Evolutionary conservation across 2,329 filamentous ascomycete species (phyloP).

Genomic region (Microdochium nivale): DNA sequence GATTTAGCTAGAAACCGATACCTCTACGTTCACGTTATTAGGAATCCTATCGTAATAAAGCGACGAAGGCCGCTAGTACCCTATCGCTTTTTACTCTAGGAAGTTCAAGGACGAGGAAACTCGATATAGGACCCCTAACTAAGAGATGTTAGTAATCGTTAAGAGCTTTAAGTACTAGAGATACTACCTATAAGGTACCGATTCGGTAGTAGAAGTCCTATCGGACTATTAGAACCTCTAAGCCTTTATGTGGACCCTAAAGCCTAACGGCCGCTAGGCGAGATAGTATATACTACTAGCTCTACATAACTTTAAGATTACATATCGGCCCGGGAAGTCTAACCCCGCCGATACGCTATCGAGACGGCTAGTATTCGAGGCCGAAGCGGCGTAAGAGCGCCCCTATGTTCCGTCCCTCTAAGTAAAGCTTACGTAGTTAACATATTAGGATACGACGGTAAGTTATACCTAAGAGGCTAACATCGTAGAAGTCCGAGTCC

Average conservation of each 20-base stretch:
- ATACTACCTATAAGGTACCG: constrained; percentile 7
- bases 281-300: background rate
- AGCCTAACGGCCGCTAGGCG: constrained; percentile 11
- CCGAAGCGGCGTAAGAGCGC: background rate
- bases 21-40: constrained; percentile 8
- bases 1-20: constrained; percentile 13
- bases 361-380: background rate
- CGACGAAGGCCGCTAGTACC: constrained; percentile 2
- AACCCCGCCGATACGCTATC: background rate
- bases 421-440: background rate
- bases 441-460: background rate
- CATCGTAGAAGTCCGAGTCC: background rate
- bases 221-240: constrained; percentile 14
- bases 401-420: background rate
- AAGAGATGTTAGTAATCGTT: constrained; percentile 24
- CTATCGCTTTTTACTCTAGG: constrained; percentile 8
- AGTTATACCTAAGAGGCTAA: background rate
- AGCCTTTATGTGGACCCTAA: constrained; percentile 13
- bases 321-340: background rate
- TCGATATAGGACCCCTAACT: constrained; percentile 24
- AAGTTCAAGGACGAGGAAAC: constrained; percentile 6
- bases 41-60: background rate
- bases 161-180: constrained; percentile 12
- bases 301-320: background rate
- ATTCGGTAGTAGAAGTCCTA: constrained; percentile 4